phyloP scores from a whole-genome alignment of 140 eudicot genomes.

The Senecio squalidus region DNA sequence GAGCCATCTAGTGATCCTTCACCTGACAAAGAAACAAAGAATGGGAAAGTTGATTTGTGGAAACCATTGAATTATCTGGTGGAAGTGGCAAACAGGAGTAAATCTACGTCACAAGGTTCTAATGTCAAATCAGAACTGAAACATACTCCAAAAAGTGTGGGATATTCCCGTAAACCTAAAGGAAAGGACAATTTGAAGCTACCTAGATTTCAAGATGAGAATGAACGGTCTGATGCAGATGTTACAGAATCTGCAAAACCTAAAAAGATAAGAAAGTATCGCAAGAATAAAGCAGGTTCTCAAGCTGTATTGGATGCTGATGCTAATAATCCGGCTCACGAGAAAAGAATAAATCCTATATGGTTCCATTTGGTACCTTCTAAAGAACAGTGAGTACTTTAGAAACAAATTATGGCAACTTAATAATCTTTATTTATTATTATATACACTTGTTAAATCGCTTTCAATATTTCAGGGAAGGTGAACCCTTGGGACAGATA shows the following conservation, averaged over 20 bases:
- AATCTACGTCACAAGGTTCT: constrained; percentile 41
- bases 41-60: constrained; percentile 65
- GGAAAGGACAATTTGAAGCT: constrained; percentile 40
- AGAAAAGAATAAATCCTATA: constrained; percentile 51
- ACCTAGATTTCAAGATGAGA: constrained; percentile 55
- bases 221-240: constrained; percentile 35
- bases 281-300: constrained; percentile 50
- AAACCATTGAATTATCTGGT: constrained; percentile 74
- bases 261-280: constrained; percentile 45
- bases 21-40: constrained; percentile 44
- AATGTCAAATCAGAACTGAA: constrained; percentile 42
- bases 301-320: constrained; percentile 51
- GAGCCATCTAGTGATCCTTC: constrained; percentile 41
- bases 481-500: constrained; percentile 70
- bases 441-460: constrained; percentile 4
- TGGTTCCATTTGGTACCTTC: constrained; percentile 84
- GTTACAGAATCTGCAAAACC: constrained; percentile 60
- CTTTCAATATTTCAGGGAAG: constrained; percentile 49
- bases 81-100: constrained; percentile 89
- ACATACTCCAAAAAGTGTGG: constrained; percentile 34
- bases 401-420: neutral
- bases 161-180: constrained; percentile 38
- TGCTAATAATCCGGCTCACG: constrained; percentile 38
- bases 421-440: constrained; percentile 1
- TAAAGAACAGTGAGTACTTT: constrained; percentile 53